Conservation (phyloP, 2,329 filamentous ascomycete species). For the Metarhizium album region DNA sequence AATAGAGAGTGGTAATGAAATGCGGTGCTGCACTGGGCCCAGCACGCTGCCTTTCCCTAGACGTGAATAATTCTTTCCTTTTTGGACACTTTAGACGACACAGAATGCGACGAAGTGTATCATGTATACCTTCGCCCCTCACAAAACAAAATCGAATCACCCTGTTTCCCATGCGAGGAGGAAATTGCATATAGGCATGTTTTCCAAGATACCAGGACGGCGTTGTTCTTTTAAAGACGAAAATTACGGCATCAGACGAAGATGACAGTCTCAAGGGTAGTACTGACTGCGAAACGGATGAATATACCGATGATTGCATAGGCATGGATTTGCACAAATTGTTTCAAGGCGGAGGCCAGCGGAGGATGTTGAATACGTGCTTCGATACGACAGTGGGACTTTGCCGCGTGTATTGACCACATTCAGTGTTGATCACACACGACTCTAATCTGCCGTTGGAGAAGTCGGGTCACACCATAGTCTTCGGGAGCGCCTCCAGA, state of each 20-base stretch:
- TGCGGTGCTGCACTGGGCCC: background rate
- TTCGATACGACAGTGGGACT: background rate
- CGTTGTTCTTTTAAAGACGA: slow-evolving; percentile 19
- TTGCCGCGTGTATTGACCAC: background rate
- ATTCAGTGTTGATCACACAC: background rate
- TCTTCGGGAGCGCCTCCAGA: background rate
- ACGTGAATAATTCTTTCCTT: slow-evolving; percentile 2
- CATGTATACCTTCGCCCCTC: slow-evolving; percentile 17
- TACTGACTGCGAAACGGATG: background rate
- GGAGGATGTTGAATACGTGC: background rate
- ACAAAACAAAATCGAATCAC: slow-evolving; percentile 3
- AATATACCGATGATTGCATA: slow-evolving; percentile 7
- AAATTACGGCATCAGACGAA: background rate
- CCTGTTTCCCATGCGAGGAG: background rate
- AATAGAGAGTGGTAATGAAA: background rate
- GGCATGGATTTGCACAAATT: slow-evolving; percentile 6
- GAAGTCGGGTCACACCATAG: background rate
- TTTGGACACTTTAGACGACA: slow-evolving; percentile 16
- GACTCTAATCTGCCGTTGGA: background rate
- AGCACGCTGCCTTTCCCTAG: background rate
- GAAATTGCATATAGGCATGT: slow-evolving; percentile 7
- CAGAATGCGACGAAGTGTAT: slow-evolving; percentile 21
- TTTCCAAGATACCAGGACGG: slow-evolving; percentile 28
- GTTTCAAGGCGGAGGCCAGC: background rate
- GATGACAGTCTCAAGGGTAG: background rate